Evolutionary conservation across 345 rosid genomes (phyloP).

Genomic region (Syzygium aromaticum): DNA sequence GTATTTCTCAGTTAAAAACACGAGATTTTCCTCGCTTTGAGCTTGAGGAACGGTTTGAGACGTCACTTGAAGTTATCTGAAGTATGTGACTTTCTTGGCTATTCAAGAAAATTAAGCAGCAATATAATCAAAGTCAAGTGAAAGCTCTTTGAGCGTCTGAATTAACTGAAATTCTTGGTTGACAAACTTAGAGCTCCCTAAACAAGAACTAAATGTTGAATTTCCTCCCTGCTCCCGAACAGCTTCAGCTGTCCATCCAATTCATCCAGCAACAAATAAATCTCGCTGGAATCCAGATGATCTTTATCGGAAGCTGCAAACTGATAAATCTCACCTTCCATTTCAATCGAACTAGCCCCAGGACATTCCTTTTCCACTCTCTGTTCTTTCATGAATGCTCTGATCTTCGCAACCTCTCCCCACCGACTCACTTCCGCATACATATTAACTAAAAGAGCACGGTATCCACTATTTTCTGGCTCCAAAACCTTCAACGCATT

Average conservation of each 20-base stretch:
- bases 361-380: constrained; percentile 40
- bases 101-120: not conserved
- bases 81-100: not conserved
- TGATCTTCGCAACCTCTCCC: constrained; percentile 50
- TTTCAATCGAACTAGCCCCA: constrained; percentile 67
- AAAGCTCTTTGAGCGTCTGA: not conserved
- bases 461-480: constrained; percentile 53
- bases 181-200: not conserved
- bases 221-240: not conserved
- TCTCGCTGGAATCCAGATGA: constrained; percentile 36
- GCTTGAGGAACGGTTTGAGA: not conserved
- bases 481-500: constrained; percentile 49
- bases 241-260: constrained; percentile 45
- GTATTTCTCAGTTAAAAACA: not conserved
- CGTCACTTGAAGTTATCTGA: not conserved
- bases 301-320: constrained; percentile 62
- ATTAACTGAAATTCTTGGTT: not conserved
- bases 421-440: constrained; percentile 60
- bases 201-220: not conserved
- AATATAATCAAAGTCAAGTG: not conserved
- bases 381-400: constrained; percentile 42
- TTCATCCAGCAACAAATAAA: constrained; percentile 36
- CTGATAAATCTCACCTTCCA: constrained; percentile 31
- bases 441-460: constrained; percentile 46
- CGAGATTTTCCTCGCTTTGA: not conserved